phyloP scores from a whole-genome alignment of 768 basidiomycete genomes.

The Plicaturopsis crispa region DNA sequence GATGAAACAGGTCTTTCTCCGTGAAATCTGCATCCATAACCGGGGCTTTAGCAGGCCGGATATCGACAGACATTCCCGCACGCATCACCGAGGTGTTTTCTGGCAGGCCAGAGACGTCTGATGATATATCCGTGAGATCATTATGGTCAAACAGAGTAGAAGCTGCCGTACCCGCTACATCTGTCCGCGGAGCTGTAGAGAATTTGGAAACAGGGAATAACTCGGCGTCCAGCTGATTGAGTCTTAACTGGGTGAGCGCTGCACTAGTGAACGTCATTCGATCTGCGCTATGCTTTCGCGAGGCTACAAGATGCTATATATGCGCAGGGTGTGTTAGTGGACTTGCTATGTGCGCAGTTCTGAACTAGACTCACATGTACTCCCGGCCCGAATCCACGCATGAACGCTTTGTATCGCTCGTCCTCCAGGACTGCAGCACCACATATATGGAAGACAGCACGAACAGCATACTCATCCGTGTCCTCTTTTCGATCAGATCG shows the following conservation, averaged over 20 bases:
- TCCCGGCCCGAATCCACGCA: slow-evolving; percentile 53
- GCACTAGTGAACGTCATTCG: slow-evolving; percentile 69
- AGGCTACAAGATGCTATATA: slow-evolving; percentile 67
- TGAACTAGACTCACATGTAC: slow-evolving; percentile 43
- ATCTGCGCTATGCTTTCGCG: slow-evolving; percentile 52
- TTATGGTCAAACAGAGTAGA: too few relatives aligned
- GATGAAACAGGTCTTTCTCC: too few relatives aligned
- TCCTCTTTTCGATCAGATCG: slow-evolving; percentile 33
- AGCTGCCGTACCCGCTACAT: too few relatives aligned
- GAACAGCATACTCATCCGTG: slow-evolving; percentile 35
- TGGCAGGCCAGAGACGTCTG: slow-evolving; percentile 25
- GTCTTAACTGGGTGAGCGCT: slow-evolving; percentile 61
- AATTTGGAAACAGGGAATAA: slow-evolving; percentile 70
- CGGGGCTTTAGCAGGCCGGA: too few relatives aligned
- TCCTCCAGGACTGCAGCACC: slow-evolving; percentile 68
- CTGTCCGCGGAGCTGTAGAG: too few relatives aligned
- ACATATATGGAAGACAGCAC: slow-evolving; percentile 62
- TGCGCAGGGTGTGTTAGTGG: not conserved
- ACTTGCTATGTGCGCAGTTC: not conserved
- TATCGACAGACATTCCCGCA: too few relatives aligned
- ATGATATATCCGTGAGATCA: slow-evolving; percentile 16
- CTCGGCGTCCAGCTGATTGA: slow-evolving; percentile 61
- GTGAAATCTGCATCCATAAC: too few relatives aligned
- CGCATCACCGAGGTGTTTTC: slow-evolving; percentile 20
- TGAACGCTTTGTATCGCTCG: slow-evolving; percentile 60